Percentiles rank a stretch among this genome's conserved stretches.
These are phyloP conservation scores for Boeremia lycopersici DNA, from an alignment of 2,329 filamentous ascomycete species.

Conservation along the genomic window DNA sequence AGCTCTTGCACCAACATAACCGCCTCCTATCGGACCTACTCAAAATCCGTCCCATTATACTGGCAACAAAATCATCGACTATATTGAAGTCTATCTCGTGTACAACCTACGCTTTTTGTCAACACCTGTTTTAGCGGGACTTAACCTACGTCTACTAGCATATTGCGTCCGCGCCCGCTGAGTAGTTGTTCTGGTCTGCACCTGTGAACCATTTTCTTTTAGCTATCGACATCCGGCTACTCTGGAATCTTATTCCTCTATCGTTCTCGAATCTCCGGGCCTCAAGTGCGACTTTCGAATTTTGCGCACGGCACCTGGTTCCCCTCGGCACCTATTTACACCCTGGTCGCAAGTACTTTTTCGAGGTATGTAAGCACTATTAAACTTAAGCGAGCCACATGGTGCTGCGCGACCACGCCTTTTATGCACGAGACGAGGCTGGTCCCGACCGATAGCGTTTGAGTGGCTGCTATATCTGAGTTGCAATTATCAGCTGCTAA, in stretches of 20 bases:
- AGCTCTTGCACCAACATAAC: slow-evolving; percentile 7
- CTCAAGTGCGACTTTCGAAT: not conserved
- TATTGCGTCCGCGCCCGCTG: not conserved
- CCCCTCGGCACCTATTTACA: not conserved
- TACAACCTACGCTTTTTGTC: slow-evolving; percentile 12
- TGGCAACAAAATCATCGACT: not conserved
- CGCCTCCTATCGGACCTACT: slow-evolving; percentile 9
- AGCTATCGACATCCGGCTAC: not conserved
- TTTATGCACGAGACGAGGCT: slow-evolving; percentile 2
- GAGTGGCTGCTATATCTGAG: not conserved
- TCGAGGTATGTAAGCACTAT: slow-evolving; percentile 32
- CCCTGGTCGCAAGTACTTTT: slow-evolving; percentile 6
- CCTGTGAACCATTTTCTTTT: not conserved
- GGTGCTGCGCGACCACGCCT: slow-evolving; percentile 5
- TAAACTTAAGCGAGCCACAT: slow-evolving; percentile 20
- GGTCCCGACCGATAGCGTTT: not conserved
- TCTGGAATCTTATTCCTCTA: not conserved
- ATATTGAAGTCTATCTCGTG: slow-evolving; percentile 1
- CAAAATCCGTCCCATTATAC: slow-evolving; percentile 2
- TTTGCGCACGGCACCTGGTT: not conserved
- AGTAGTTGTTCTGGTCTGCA: not conserved
- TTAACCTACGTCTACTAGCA: slow-evolving; percentile 1
- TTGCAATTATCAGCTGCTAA: slow-evolving; percentile 4
- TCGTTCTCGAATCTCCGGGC: not conserved
- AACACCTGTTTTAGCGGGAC: slow-evolving; percentile 6